phyloP scores from a whole-genome alignment of 2,329 filamentous ascomycete species.

The Aspergillus japonicus region DNA sequence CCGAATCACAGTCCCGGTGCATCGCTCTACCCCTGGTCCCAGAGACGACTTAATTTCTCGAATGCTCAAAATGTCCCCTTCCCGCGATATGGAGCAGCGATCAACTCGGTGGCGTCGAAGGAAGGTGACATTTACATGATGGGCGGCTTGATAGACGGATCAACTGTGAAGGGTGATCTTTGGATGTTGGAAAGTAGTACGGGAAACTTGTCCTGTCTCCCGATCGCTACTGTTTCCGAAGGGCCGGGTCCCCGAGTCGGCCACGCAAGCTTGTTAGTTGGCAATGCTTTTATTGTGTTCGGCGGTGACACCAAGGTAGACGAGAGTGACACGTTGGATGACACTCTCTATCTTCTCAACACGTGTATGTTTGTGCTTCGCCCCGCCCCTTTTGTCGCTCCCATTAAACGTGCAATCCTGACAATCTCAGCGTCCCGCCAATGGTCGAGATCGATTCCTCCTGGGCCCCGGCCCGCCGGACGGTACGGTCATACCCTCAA shows the following conservation, averaged over 20 bases:
- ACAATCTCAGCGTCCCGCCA: constrained; percentile 78
- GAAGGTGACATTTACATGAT: constrained; percentile 97
- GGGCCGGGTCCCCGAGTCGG: constrained; percentile 93
- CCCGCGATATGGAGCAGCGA: constrained; percentile 92
- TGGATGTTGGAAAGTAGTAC: constrained; percentile 93
- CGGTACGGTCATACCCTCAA: constrained; percentile 96
- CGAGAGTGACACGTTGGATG: constrained; percentile 84
- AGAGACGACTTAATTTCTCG: constrained; percentile 81
- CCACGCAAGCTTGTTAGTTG: constrained; percentile 88
- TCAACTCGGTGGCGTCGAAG: constrained; percentile 89
- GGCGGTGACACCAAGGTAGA: constrained; percentile 98
- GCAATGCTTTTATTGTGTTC: constrained; percentile 98
- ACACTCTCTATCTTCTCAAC: constrained; percentile 94
- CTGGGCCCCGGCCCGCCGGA: constrained; percentile 79
- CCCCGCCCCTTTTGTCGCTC: neutral
- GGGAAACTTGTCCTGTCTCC: constrained; percentile 84
- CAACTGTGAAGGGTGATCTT: constrained; percentile 92
- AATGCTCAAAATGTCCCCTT: constrained; percentile 82
- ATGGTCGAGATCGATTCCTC: constrained; percentile 91
- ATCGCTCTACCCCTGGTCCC: constrained; percentile 94
- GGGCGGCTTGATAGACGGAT: constrained; percentile 92
- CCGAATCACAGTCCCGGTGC: constrained; percentile 61
- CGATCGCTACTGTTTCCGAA: constrained; percentile 85
- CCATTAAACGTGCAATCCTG: constrained; percentile 14
- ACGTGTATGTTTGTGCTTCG: constrained; percentile 70